These are phyloP conservation scores for Wallacemonas sp. DNA, from an alignment of 208 protist genomes.

Conservation along the genomic window DNA sequence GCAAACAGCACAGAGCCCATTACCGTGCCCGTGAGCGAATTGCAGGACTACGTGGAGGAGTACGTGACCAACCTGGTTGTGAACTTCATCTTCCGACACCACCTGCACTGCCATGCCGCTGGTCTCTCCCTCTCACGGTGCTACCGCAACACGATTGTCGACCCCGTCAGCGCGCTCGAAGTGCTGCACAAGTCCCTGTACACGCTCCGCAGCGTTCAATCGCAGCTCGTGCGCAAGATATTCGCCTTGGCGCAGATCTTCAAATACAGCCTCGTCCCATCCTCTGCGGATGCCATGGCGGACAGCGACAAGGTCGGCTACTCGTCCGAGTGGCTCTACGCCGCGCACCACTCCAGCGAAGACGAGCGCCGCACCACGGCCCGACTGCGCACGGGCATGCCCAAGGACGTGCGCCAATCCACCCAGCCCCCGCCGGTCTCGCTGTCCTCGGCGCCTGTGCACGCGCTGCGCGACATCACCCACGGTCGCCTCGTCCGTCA, in stretches of 20 bases:
- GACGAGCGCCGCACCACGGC: too few relatives aligned
- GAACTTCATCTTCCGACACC: slow-evolving; percentile 2
- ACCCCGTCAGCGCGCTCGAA: slow-evolving; percentile 5
- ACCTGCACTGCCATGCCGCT: slow-evolving; percentile 8
- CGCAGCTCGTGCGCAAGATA: slow-evolving; percentile 27
- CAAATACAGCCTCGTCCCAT: slow-evolving; percentile 52
- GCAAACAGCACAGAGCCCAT: neutral
- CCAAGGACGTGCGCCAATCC: too few relatives aligned
- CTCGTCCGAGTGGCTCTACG: slow-evolving; percentile 30
- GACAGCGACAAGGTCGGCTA: slow-evolving; percentile 33
- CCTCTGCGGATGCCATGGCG: slow-evolving; percentile 13
- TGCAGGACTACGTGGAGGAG: slow-evolving; percentile 4
- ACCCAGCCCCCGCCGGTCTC: too few relatives aligned
- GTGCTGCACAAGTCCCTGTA: slow-evolving; percentile 31
- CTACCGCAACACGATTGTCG: neutral
- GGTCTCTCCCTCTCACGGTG: slow-evolving; percentile 2
- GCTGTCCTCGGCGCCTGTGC: too few relatives aligned
- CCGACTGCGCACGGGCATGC: too few relatives aligned
- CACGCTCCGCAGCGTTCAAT: slow-evolving; percentile 23
- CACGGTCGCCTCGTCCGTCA: too few relatives aligned
- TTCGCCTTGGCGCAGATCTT: slow-evolving; percentile 37
- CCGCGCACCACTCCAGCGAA: too few relatives aligned
- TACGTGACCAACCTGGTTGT: slow-evolving; percentile 7
- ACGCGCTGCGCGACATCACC: too few relatives aligned
- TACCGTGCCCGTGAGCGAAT: neutral